Percentiles rank a stretch among this genome's conserved stretches.
These are phyloP conservation scores for Starmerella scarabaei DNA, from an alignment of 805 yeast genomes.

Conservation along the genomic window DNA sequence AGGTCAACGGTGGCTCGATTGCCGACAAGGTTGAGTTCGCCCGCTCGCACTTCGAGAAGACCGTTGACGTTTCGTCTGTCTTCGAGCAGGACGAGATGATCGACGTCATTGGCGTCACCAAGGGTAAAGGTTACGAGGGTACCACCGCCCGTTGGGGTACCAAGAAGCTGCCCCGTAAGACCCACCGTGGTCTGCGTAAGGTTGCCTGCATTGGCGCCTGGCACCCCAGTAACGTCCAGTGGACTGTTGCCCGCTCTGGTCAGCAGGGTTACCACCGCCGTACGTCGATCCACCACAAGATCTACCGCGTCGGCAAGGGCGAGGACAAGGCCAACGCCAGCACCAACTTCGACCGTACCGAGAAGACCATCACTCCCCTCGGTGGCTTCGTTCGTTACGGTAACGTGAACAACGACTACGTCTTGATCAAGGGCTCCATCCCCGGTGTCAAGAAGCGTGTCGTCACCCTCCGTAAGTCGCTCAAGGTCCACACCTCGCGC, in stretches of 20 bases:
- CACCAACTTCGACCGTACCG: slow-evolving; percentile 97
- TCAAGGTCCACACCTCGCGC: slow-evolving; percentile 96
- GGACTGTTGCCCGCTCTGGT: slow-evolving; percentile 99
- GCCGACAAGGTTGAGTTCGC: slow-evolving; percentile 99
- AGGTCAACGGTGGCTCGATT: slow-evolving; percentile 97
- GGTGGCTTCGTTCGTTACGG: slow-evolving; percentile 99
- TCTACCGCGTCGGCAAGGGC: slow-evolving; percentile 97
- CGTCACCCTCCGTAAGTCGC: slow-evolving; percentile 95
- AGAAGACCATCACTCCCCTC: slow-evolving; percentile 98
- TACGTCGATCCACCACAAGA: slow-evolving; percentile 99
- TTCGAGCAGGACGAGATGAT: slow-evolving; percentile 98
- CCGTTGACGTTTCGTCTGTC: slow-evolving; percentile 88
- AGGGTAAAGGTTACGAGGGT: slow-evolving; percentile 99
- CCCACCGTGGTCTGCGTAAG: slow-evolving; percentile 99
- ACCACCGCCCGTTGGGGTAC: slow-evolving; percentile 99
- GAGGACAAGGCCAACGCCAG: slow-evolving; percentile 90
- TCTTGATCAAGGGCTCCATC: slow-evolving; percentile 94
- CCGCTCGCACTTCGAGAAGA: slow-evolving; percentile 97
- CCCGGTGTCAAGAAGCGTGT: slow-evolving; percentile 99
- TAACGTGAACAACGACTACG: slow-evolving; percentile 92
- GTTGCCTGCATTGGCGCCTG: slow-evolving; percentile 99
- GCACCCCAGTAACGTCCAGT: slow-evolving; percentile 99
- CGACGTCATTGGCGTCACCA: slow-evolving; percentile 98
- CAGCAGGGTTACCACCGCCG: slow-evolving; percentile 99
- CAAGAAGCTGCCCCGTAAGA: slow-evolving; percentile 99